phyloP scores from a whole-genome alignment of 805 yeast species.

The Suhomyces pyralidae region DNA sequence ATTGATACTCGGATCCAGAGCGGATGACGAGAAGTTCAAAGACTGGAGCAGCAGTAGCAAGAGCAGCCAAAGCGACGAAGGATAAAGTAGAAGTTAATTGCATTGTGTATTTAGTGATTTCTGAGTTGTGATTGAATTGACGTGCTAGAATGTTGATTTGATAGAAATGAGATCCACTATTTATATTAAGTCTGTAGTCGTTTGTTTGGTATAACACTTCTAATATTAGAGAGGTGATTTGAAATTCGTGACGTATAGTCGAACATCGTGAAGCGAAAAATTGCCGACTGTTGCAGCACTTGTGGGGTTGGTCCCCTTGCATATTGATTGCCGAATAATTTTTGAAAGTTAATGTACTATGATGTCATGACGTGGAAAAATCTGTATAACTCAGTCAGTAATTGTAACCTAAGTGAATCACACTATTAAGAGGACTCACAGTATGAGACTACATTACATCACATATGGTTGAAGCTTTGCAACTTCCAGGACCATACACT shows the following conservation, averaged over 20 bases:
- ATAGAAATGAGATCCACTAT: not conserved
- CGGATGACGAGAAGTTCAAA: slow-evolving; percentile 20
- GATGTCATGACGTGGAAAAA: not conserved
- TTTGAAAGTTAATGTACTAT: not conserved
- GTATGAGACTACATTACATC: too few species aligned
- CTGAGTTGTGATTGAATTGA: slow-evolving; percentile 1
- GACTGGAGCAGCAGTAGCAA: slow-evolving; percentile 22
- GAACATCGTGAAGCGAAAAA: not conserved
- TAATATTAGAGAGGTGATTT: not conserved
- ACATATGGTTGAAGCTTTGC: not conserved
- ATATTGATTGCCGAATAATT: not conserved
- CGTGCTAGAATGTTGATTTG: not conserved
- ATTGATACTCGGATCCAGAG: slow-evolving; percentile 27
- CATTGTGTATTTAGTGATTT: slow-evolving; percentile 7
- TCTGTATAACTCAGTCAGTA: not conserved
- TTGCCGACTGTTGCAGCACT: not conserved
- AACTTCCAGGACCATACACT: not conserved
- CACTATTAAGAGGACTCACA: too few species aligned
- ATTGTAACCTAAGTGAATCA: not conserved
- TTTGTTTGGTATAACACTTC: not conserved
- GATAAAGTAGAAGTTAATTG: slow-evolving; percentile 16
- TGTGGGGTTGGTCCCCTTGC: not conserved
- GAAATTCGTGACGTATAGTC: not conserved
- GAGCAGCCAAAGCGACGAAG: slow-evolving; percentile 18
- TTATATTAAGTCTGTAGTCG: not conserved